Base-by-base conservation (phyloP, 495 filamentous ascomycete species). In the Penicillium alfredii region DNA sequence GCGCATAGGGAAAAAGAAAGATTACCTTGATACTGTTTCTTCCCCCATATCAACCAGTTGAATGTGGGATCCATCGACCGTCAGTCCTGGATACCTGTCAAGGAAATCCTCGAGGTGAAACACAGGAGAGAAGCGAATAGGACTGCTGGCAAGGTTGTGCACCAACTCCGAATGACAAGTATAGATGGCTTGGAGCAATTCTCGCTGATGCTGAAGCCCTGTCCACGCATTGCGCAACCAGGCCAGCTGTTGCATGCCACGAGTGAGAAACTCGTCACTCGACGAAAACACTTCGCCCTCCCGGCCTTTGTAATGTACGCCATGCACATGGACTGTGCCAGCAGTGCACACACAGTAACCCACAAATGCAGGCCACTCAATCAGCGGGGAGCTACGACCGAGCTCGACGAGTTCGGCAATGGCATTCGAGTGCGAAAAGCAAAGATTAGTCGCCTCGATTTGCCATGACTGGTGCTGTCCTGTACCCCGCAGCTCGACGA, bases 381-480 rank as follows among this genome's bases (percentile, higher is more conserved):
- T 75, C 6, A 79, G 70, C 3, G 77, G 68, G 22, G 68, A 69
- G 23, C 64, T 68, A 30, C 78, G 76, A 1, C 82, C 84, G 13
- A 89, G 73, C 53, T 88, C 82, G 12, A 89, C 83, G 1, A 93
- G 66, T 45, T 90, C 86, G 4, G 82, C 80, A 33, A 93, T 87
- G 1, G 85, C 84, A 56, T 90, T 93, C 6, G 86, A 84, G 45
- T 93, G 86, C 10, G 84, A 69, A 56, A 93, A 89, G 56, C 86
- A 90, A 33, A 88, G 72, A 40, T 88, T 87, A 1, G 85, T 89
- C 0, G 85, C 82, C 48, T 88, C 84, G 33, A 89, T 89, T 56
- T 90, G 86, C 86, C 86, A 93, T 21, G 83, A 87, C 53, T 89
- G 85, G 44, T 93, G 84, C 49, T 90, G 86, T 0, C 84, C 82